Conservation (phyloP, 1,284 basidiomycete genomes). For the Rhizopogon hawkerae region DNA sequence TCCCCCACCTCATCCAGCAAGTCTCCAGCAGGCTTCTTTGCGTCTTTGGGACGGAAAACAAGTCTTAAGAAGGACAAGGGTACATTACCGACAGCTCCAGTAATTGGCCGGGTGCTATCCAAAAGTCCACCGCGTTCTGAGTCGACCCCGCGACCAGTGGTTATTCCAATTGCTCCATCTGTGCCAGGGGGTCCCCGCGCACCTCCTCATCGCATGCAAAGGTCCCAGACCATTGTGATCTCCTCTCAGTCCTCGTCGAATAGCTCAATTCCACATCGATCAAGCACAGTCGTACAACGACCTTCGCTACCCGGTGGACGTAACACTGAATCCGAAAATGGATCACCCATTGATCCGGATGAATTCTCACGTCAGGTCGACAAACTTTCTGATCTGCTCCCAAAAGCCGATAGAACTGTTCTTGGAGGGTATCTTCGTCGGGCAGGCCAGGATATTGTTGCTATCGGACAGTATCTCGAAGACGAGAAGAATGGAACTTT, state of each 20-base stretch:
- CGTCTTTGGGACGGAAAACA: slow-evolving; percentile 63
- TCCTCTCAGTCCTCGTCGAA: slow-evolving; percentile 31
- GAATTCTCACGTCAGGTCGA: slow-evolving; percentile 62
- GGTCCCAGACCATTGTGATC: slow-evolving; percentile 59
- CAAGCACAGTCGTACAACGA: slow-evolving; percentile 37
- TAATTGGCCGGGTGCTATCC: slow-evolving; percentile 32
- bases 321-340: slow-evolving; percentile 9
- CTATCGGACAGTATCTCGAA: slow-evolving; percentile 81
- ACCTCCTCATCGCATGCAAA: slow-evolving; percentile 49
- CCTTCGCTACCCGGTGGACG: slow-evolving; percentile 41
- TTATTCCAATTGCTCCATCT: slow-evolving; percentile 38
- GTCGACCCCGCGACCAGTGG: slow-evolving; percentile 27
- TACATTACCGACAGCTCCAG: slow-evolving; percentile 20
- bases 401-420: slow-evolving; percentile 63
- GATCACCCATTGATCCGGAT: slow-evolving; percentile 11
- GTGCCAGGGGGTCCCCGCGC: slow-evolving; percentile 73
- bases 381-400: slow-evolving; percentile 65
- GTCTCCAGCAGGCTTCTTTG: slow-evolving; percentile 57
- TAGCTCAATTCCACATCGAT: slow-evolving; percentile 28
- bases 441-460: slow-evolving; percentile 71
- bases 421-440: slow-evolving; percentile 67
- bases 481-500: slow-evolving; percentile 75
- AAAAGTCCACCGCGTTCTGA: slow-evolving; percentile 35
- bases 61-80: slow-evolving; percentile 42
- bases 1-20: slow-evolving; percentile 29